A percentile compares a stretch with the other conserved stretches of the same genome.
Evolutionary conservation across 108 stramenopile species (phyloP).

Genomic region (Cylindrotheca closterium): DNA sequence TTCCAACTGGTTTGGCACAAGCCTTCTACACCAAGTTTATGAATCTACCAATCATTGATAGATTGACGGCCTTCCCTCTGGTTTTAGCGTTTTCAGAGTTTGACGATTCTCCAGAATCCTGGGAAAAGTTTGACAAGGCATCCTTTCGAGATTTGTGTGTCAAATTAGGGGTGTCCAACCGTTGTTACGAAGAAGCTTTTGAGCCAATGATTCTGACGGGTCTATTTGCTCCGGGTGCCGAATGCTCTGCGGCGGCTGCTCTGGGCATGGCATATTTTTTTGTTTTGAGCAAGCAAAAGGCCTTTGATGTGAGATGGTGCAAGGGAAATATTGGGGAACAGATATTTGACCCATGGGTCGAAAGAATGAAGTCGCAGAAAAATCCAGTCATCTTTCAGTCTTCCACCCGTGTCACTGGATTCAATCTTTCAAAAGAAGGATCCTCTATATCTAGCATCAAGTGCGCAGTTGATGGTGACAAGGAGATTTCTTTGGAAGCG

Average conservation of each 20-base stretch:
- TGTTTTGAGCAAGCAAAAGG: constrained; percentile 66
- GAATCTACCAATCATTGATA: constrained; percentile 48
- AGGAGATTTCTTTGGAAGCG: constrained; percentile 33
- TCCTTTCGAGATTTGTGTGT: constrained; percentile 79
- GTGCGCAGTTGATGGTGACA: constrained; percentile 1
- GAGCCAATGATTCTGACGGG: constrained; percentile 86
- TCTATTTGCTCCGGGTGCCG: constrained; percentile 76
- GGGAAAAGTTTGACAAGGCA: constrained; percentile 64
- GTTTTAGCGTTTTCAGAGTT: constrained; percentile 76
- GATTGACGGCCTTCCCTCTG: constrained; percentile 59
- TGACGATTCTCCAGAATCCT: constrained; percentile 62
- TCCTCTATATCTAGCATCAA: not conserved
- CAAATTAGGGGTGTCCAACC: constrained; percentile 52
- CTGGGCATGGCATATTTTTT: constrained; percentile 90
- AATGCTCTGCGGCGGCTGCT: constrained; percentile 80
- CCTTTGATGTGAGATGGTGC: constrained; percentile 85
- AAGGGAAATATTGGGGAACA: constrained; percentile 73
- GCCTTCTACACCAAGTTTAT: constrained; percentile 60
- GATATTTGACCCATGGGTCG: constrained; percentile 78
- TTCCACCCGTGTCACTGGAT: constrained; percentile 49
- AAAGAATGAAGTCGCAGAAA: constrained; percentile 31
- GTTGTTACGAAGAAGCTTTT: constrained; percentile 76
- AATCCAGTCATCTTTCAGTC: constrained; percentile 45
- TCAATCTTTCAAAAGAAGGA: constrained; percentile 3
- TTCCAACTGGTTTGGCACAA: constrained; percentile 75